Base-by-base conservation (phyloP, 495 filamentous ascomycete species). In the Xylaria cubensis region DNA sequence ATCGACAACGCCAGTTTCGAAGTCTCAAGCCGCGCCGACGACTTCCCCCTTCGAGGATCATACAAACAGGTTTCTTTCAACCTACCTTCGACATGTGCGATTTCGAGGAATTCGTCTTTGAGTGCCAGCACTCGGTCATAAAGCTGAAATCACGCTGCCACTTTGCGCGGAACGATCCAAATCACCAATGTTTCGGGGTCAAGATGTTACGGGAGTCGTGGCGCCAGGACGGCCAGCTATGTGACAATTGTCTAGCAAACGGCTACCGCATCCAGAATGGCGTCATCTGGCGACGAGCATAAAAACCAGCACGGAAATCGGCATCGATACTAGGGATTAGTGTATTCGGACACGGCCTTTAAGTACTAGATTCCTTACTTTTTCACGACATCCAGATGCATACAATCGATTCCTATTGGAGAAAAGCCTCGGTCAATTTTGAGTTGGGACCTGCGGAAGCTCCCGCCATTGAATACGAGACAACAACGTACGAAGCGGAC, bases 101-200 rank as follows among this genome's bases (percentile, higher is more conserved):
- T 74, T 92, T 82, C 73, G 91, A 93, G 73, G 86, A 87, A 69
- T 89, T 92, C 71, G 70, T 83, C 70, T 93, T 88, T 73, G 78
- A 82, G 67, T 93, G 91, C 80, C 81, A 81, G 5, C 90, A 92
- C 77, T 82, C 82, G 17, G 76, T 76, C 10, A 78, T 82, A 24
- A 86, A 87, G 12, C 79, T 91, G 34, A 88, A 89, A 75, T 87
- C 87, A 32, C 85, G 91, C 78, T 94, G 92, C 81, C 91, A 94
- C 77, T 87, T 86, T 68, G 90, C 91, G 9, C 87, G 91, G 36
- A 91, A 90, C 78, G 87, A 92, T 75, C 87, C 88, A 2, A 80
- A 85, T 59, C 90, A 92, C 75, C 79, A 86, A 67, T 93, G 91
- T 75, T 86, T 85, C 72, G 83, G 88, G 8, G 88, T 89, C 63